Evolutionary conservation across 2,329 filamentous ascomycete genomes (phyloP).

Genomic region (Gremmenia infestans): DNA sequence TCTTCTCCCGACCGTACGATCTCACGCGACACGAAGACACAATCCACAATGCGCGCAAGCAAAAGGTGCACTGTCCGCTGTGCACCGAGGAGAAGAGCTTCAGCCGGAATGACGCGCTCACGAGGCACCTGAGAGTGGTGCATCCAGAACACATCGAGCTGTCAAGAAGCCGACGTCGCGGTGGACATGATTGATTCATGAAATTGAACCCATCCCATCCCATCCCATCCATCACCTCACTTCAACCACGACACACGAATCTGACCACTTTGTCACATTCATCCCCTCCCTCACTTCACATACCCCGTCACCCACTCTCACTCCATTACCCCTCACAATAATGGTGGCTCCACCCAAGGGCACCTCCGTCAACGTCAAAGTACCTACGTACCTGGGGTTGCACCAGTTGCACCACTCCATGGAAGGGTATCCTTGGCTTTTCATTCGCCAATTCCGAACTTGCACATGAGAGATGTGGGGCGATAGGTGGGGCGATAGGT

Average conservation of each 20-base stretch:
- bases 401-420: background rate
- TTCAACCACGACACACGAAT: background rate
- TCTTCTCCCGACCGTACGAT: slow-evolving; percentile 95
- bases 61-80: slow-evolving; percentile 87
- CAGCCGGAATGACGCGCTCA: slow-evolving; percentile 89
- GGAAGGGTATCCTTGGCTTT: background rate
- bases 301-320: background rate
- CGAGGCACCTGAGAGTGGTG: slow-evolving; percentile 88
- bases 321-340: background rate
- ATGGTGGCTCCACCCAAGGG: background rate
- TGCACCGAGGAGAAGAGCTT: slow-evolving; percentile 98
- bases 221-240: background rate
- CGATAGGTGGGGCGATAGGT: background rate
- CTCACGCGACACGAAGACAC: slow-evolving; percentile 95
- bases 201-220: background rate
- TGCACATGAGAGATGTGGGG: background rate
- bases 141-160: slow-evolving; percentile 83
- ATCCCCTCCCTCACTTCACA: background rate
- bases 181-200: slow-evolving; percentile 12
- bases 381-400: background rate
- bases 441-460: background rate
- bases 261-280: background rate
- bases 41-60: slow-evolving; percentile 90
- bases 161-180: slow-evolving; percentile 49
- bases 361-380: background rate